A percentile compares a stretch with the other conserved stretches of the same genome.
Evolutionary conservation across 352 stramenopile species (phyloP).

Genomic region (Phytophthora meadii): DNA sequence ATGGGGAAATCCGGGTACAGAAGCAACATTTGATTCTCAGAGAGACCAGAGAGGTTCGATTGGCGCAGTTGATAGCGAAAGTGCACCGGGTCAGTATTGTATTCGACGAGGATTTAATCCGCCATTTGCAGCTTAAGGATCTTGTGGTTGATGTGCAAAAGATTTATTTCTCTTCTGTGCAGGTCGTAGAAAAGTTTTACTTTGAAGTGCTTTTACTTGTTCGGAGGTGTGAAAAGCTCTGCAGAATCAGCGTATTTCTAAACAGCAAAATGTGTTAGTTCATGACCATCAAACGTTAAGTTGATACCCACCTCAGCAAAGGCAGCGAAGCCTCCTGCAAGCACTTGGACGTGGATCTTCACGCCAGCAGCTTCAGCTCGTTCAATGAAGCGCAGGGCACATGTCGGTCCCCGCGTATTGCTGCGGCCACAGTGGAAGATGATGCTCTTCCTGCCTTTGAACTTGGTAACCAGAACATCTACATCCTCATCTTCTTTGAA

Average conservation of each 20-base stretch:
- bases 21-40: no score
- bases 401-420: constrained; percentile 44
- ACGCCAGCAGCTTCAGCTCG: constrained; percentile 22
- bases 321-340: constrained; percentile 30
- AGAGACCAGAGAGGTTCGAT: no score
- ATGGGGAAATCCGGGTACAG: no score
- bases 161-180: no score
- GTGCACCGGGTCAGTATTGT: no score
- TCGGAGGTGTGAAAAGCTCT: constrained; percentile 4
- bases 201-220: no score
- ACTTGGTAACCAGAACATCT: constrained; percentile 37
- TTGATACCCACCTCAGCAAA: constrained; percentile 31
- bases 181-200: no score
- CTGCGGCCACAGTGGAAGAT: constrained; percentile 54
- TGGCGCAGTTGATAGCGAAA: no score
- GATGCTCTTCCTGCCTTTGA: constrained; percentile 32
- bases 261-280: not conserved
- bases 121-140: no score
- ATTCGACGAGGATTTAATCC: no score
- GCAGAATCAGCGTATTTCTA: constrained; percentile 3
- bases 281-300: not conserved
- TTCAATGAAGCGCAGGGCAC: constrained; percentile 44
- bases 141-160: no score
- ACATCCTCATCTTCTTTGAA: constrained; percentile 50
- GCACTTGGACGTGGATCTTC: constrained; percentile 32